phyloP scores from a whole-genome alignment of 2,329 filamentous ascomycete species.

The Monilinia aucupariae region DNA sequence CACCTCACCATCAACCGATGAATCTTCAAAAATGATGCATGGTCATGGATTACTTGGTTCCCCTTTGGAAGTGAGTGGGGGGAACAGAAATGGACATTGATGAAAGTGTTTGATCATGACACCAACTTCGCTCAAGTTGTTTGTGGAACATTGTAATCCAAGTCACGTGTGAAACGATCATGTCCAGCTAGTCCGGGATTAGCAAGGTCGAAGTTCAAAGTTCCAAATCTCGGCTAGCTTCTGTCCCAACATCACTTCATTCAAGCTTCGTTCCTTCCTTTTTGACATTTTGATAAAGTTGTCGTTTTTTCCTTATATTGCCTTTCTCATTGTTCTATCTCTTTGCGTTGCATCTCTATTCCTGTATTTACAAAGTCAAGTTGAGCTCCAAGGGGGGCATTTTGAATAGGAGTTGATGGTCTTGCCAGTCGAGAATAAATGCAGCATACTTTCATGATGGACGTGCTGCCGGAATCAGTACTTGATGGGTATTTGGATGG shows the following conservation, averaged over 20 bases:
- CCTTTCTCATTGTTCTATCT: not conserved
- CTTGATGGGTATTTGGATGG: not conserved
- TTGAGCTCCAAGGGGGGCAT: not conserved
- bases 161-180: not conserved
- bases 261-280: not conserved
- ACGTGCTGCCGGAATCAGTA: not conserved
- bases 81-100: not conserved
- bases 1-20: not conserved
- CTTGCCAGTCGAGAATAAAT: too few relatives aligned
- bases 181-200: not conserved
- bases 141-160: not conserved
- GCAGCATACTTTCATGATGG: not conserved
- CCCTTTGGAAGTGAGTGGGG: not conserved
- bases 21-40: not conserved
- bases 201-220: not conserved
- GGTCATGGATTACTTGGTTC: not conserved
- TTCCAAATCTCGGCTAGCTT: not conserved
- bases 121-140: not conserved
- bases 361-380: not conserved
- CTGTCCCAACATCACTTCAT: slow-evolving; percentile 4
- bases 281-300: not conserved
- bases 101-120: too few relatives aligned
- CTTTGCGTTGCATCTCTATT: not conserved
- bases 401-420: not conserved
- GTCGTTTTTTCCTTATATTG: not conserved